Conservation (phyloP, 768 basidiomycete genomes). For the Coprinellus aureogranulatus region DNA sequence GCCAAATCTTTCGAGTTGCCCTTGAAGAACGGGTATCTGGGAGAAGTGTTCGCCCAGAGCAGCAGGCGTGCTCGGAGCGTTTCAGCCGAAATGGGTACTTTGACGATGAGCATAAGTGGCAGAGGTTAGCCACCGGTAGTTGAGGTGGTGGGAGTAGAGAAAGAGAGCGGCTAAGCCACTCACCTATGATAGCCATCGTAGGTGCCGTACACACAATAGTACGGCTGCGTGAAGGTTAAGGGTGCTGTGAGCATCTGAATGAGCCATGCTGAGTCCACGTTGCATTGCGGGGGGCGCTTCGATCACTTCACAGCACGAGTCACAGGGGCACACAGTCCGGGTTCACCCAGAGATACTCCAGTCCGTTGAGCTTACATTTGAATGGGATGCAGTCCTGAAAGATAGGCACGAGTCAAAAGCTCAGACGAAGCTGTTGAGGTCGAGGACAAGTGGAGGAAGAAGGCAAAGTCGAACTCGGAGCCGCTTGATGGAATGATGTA, state of each 20-base stretch:
- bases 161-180: background rate
- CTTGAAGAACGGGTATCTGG: background rate
- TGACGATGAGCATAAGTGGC: background rate
- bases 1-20: conserved; percentile 1
- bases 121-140: background rate
- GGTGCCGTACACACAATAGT: background rate
- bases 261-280: background rate
- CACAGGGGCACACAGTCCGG: background rate
- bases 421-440: too few species aligned
- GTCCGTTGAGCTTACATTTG: background rate
- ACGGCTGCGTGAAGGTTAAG: background rate
- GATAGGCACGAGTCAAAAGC: too few species aligned
- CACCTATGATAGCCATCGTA: background rate
- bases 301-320: background rate
- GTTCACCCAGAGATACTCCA: background rate
- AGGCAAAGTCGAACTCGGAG: too few species aligned
- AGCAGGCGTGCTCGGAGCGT: background rate
- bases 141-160: background rate
- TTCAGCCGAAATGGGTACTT: conserved; percentile 2
- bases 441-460: too few species aligned
- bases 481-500: too few species aligned
- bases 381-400: too few species aligned
- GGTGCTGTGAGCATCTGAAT: background rate
- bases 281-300: background rate
- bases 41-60: background rate